Base-by-base conservation (phyloP, 129 eudicot genomes). In the Rutidosis leptorrhynchoides region DNA sequence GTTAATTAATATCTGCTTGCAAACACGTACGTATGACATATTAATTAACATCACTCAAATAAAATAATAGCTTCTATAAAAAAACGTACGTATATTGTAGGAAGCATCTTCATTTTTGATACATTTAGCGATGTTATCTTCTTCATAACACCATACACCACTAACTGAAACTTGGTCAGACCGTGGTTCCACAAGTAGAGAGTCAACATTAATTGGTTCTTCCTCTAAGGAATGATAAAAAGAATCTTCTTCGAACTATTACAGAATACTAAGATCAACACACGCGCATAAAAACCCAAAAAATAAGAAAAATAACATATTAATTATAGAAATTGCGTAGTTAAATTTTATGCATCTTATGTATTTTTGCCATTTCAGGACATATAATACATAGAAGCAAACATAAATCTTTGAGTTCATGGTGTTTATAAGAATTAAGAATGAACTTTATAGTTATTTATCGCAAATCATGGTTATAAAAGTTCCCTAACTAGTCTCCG, bases 171-270 rank as follows among this genome's bases (percentile, higher is more conserved):
- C 79, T 73, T 83, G 82, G 62, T 72, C 83, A 73, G 77, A 79
- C 53, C 72, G 81, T 64, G 89, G 84, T 73, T 86, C 95, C 70
- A 83, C 84, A 67, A 83, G 89, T 40, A 86, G 74, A 78, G 79
- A 70, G 16, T 73, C 86, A 76, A 83, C 88, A 58, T 82, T 83
- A 23, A 76, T 78, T 62, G 83, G 75, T 61, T 82, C 95, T 78
- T 80, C 86, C 71, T 76, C 95, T 64, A 78, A 72, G 62, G 82
- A 80, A 76, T 64, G 83, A 48, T 74, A 68, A 52, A 74, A 66
- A 57, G 76, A 70, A 58, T 78, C 84, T 72, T 83, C 85, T 69
- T 83, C 82, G 45, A 78, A 73, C 95, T 83, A 77, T 66, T 20
- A 60, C 52, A 75, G 33, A 55, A 37, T n/a, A 48, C 62, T 0